Conservation (phyloP, 2,329 filamentous ascomycete species). For the Epichloe baconii region DNA sequence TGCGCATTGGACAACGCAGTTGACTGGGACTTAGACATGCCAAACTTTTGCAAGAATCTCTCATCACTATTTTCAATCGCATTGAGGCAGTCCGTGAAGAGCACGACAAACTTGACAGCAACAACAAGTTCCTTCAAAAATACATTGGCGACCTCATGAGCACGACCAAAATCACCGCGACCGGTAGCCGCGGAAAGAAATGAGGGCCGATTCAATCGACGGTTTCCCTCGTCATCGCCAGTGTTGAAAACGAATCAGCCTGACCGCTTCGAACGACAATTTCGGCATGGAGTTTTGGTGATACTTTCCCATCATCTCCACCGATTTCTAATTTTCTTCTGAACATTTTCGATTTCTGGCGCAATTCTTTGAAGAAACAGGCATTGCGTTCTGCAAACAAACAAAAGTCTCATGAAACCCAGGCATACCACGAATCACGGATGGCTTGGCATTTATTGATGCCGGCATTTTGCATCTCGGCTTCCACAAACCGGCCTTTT, state of each 20-base stretch:
- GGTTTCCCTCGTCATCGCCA: neutral
- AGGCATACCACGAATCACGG: neutral
- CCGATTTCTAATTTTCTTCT: too few relatives aligned
- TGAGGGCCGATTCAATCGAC: conserved; percentile 17
- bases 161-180: conserved; percentile 58
- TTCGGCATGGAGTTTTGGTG: too few relatives aligned
- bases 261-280: too few relatives aligned
- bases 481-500: neutral
- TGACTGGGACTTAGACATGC: conserved; percentile 52
- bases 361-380: neutral
- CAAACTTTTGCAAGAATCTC: conserved; percentile 74
- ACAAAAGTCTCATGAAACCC: too few relatives aligned
- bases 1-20: neutral
- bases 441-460: neutral
- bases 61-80: conserved; percentile 79
- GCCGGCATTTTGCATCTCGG: neutral
- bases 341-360: too few relatives aligned
- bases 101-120: conserved; percentile 90
- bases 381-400: neutral
- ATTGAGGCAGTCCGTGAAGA: conserved; percentile 91
- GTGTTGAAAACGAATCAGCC: too few relatives aligned
- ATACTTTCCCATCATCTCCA: too few relatives aligned
- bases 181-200: conserved; percentile 39
- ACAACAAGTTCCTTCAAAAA: conserved; percentile 95
- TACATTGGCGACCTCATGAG: conserved; percentile 96